Conservation (phyloP, 108 stramenopile genomes). For the Stephanodiscus minutulus region DNA sequence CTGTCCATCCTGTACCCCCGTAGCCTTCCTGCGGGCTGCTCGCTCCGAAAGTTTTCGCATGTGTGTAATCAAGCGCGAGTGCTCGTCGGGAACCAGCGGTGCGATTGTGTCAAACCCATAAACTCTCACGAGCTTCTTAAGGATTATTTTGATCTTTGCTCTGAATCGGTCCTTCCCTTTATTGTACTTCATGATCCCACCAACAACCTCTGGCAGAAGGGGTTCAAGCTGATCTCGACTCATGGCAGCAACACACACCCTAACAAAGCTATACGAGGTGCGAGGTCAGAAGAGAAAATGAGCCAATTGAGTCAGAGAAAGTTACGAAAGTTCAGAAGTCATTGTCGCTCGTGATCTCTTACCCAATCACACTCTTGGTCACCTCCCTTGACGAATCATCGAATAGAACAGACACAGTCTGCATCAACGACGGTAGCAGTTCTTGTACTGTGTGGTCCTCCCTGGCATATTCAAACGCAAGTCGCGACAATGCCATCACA, state of each 20-base stretch:
- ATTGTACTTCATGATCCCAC: conserved; percentile 80
- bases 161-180: conserved; percentile 84
- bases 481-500: conserved; percentile 71
- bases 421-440: conserved; percentile 73
- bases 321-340: background rate
- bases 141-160: conserved; percentile 91
- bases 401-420: conserved; percentile 85
- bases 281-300: background rate
- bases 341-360: background rate
- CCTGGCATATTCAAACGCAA: conserved; percentile 72
- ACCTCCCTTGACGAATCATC: conserved; percentile 90
- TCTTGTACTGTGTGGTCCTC: conserved; percentile 62
- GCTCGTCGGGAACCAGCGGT: conserved; percentile 77
- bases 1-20: conserved; percentile 43
- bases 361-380: conserved; percentile 83
- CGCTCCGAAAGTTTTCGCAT: conserved; percentile 85
- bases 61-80: conserved; percentile 83
- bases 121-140: conserved; percentile 87
- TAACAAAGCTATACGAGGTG: conserved; percentile 61
- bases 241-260: conserved; percentile 83
- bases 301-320: background rate
- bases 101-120: conserved; percentile 85
- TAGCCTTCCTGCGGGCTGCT: conserved; percentile 59
- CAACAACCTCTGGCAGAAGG: conserved; percentile 77
- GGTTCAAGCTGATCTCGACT: conserved; percentile 64